Evolutionary conservation across 2,329 filamentous ascomycete species (phyloP), one percentile per base, ranked within the genome.

Genomic region (Penicillium nordicum): DNA sequence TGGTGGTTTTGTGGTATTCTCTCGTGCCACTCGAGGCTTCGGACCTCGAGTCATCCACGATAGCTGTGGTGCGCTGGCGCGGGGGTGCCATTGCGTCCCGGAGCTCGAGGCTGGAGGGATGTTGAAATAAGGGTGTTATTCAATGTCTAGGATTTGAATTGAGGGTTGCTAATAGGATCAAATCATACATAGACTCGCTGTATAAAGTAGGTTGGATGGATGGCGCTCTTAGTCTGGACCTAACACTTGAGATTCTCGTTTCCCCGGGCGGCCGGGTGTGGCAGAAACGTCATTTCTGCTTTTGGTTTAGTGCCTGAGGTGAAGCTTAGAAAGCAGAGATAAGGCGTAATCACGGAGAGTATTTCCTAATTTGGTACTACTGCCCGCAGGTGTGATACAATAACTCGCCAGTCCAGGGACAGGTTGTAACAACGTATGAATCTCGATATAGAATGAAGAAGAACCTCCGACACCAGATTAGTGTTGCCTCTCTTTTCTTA

Each of bases 1-100:
- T 76, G 2, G 62, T 57, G 9, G 67, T 57, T 8, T 68, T 64
- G 50, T 69, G 72, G 45, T 67, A 67, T 55, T 76, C 74, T 63
- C 70, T 73, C 14, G 74, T 72, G 41, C 73, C 69, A 58, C 74
- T 79, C 36, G 77, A 78, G n/a, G 75, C 73, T 69, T 80, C 78
- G 18, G 77, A 79, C 57, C 77, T 70, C 27, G 76, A 77, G 63
- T 80, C 78, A 55, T 80, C 78, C 46, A 74, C 65, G 53, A 67
- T 61, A 23, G 71, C 67, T 29, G 71, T 60, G 46, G 71, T 69
- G 50, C 77, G 76, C 63, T 76, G 74, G 57, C 77, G 76, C 63
- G 77, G 74, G 62, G 78, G 77, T 57, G 77, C 72, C 77, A 79
- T 79, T 59, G 54, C 61, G 57, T 53, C 27, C 47, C 23, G 29